Evolutionary conservation across 306 rosid genomes (phyloP).

Genomic region (Phaseolus lunatus): DNA sequence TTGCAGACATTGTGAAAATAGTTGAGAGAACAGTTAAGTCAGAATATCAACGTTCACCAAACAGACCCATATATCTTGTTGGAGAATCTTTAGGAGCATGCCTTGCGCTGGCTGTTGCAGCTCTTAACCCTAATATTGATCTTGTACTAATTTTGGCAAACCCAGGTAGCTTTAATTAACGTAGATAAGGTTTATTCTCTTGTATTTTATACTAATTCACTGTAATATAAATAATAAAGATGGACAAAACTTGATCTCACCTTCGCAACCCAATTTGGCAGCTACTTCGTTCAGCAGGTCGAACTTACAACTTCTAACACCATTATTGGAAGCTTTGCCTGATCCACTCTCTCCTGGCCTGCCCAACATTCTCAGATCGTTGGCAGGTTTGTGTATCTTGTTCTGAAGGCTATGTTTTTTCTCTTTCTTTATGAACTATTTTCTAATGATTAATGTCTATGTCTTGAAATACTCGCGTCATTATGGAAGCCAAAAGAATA

Average conservation of each 20-base stretch:
- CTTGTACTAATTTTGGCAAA: constrained; percentile 83
- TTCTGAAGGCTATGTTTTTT: not conserved
- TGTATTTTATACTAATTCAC: not conserved
- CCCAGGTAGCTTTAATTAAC: constrained; percentile 63
- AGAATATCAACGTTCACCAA: constrained; percentile 63
- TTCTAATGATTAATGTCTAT: constrained; percentile 35
- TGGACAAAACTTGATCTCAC: constrained; percentile 26
- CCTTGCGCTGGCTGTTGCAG: constrained; percentile 86
- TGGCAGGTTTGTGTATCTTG: constrained; percentile 64
- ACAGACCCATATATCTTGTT: constrained; percentile 82
- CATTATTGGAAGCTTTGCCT: constrained; percentile 70
- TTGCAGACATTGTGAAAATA: constrained; percentile 75
- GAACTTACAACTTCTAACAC: constrained; percentile 57
- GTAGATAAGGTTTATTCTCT: constrained; percentile 1
- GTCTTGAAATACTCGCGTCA: constrained; percentile 16
- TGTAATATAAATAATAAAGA: not conserved
- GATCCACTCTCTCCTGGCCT: constrained; percentile 57
- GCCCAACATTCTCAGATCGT: constrained; percentile 59
- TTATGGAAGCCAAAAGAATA: not conserved
- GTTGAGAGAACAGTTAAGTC: constrained; percentile 67
- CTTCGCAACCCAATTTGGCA: constrained; percentile 50
- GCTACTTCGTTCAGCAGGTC: constrained; percentile 84
- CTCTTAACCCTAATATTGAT: constrained; percentile 79
- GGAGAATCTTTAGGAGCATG: constrained; percentile 93
- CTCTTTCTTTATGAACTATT: constrained; percentile 1